Percentiles rank a stretch among this genome's conserved stretches.
phyloP scores from a whole-genome alignment of 2,329 filamentous ascomycete species.

The Sporothrix schenckii region DNA sequence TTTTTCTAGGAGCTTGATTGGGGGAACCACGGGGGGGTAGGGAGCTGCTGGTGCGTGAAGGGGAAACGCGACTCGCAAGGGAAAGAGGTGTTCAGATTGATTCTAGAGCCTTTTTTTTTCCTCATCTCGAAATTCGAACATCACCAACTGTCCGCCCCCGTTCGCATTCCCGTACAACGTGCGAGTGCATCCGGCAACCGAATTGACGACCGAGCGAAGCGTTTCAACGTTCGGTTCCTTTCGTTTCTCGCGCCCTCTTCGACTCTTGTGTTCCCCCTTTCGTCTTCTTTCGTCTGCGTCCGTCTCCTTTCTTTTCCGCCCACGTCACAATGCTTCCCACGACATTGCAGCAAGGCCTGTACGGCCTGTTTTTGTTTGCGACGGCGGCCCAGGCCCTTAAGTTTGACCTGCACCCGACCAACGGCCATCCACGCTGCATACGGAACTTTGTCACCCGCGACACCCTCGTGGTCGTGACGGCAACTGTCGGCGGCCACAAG shows the following conservation, averaged over 20 bases:
- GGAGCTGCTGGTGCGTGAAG: slow-evolving; percentile 11
- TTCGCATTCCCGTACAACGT: neutral
- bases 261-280: neutral
- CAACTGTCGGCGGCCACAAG: slow-evolving; percentile 79
- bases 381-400: slow-evolving; percentile 71
- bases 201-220: neutral
- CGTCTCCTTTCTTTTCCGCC: neutral
- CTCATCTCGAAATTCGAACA: neutral
- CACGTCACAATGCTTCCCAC: slow-evolving; percentile 39
- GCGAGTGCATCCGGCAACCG: neutral
- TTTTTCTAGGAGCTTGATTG: slow-evolving; percentile 19
- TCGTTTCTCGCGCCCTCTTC: neutral
- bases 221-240: neutral
- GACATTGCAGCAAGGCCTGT: slow-evolving; percentile 61
- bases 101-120: slow-evolving; percentile 5
- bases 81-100: slow-evolving; percentile 24
- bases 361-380: slow-evolving; percentile 60
- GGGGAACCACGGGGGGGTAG: neutral
- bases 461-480: slow-evolving; percentile 92
- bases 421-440: slow-evolving; percentile 78
- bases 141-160: slow-evolving; percentile 5
- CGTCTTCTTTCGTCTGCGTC: neutral
- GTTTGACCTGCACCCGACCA: slow-evolving; percentile 82
- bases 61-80: slow-evolving; percentile 25
- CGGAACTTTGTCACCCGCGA: slow-evolving; percentile 93